These are phyloP conservation scores for Aspergillus jensenii DNA, from an alignment of 2,329 filamentous ascomycete species.

Conservation along the genomic window DNA sequence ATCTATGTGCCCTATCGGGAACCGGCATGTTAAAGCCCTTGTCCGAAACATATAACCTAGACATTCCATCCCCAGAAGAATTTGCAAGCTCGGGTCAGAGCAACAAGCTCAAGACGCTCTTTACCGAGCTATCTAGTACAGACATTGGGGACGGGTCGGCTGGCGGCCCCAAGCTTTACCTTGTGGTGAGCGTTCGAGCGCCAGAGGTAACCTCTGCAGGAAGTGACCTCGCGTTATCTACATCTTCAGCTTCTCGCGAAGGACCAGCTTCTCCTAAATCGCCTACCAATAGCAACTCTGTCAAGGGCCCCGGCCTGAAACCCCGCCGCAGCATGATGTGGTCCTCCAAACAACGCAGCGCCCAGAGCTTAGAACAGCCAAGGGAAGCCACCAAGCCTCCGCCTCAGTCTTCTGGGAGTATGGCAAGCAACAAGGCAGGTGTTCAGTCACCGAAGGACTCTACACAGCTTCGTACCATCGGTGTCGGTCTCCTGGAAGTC, in stretches of 20 bases:
- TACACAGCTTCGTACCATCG: conserved; percentile 65
- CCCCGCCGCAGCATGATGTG: conserved; percentile 48
- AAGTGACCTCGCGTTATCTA: conserved; percentile 23
- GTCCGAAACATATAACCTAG: conserved; percentile 80
- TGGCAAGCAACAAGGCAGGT: conserved; percentile 27
- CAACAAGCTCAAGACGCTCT: conserved; percentile 76
- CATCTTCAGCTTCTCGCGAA: conserved; percentile 36
- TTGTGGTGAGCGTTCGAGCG: conserved; percentile 77
- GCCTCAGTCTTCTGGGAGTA: conserved; percentile 34
- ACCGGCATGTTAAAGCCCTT: conserved; percentile 65
- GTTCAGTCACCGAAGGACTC: conserved; percentile 33
- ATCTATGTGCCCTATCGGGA: conserved; percentile 70
- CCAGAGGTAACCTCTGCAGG: conserved; percentile 47
- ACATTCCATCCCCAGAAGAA: conserved; percentile 72
- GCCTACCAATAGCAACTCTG: conserved; percentile 29
- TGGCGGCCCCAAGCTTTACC: conserved; percentile 71
- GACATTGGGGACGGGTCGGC: conserved; percentile 66
- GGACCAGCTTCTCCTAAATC: conserved; percentile 29
- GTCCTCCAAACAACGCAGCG: conserved; percentile 35
- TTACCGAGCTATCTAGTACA: conserved; percentile 77
- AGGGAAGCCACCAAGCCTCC: conserved; percentile 28
- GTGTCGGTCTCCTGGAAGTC: conserved; percentile 74
- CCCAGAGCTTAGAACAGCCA: conserved; percentile 30
- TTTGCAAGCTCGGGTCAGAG: conserved; percentile 65
- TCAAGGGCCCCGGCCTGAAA: conserved; percentile 36